Percentiles rank a stretch among this genome's conserved stretches.
These are phyloP conservation scores for Aspergillus fijiensis DNA, from an alignment of 2,329 filamentous ascomycete species.

Conservation along the genomic window DNA sequence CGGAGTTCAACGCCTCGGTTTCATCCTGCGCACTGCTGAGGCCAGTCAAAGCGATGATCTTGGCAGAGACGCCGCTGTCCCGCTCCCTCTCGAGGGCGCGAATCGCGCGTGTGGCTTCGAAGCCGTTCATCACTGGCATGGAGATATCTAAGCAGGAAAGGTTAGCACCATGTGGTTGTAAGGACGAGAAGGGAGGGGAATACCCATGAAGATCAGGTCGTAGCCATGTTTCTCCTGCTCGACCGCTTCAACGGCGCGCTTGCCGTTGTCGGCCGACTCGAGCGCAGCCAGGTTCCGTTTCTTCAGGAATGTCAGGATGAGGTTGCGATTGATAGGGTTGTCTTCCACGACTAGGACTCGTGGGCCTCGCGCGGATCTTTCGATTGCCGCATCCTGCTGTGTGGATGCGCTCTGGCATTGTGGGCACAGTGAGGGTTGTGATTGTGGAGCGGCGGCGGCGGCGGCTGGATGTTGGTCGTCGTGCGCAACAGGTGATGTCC, in stretches of 20 bases:
- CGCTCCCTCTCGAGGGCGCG: conserved; percentile 41
- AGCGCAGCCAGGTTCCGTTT: conserved; percentile 37
- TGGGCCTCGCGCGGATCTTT: conserved; percentile 17
- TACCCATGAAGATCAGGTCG: conserved; percentile 49
- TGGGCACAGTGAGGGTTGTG: not conserved
- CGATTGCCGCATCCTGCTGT: not conserved
- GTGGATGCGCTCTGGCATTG: not conserved
- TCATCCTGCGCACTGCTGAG: conserved; percentile 46
- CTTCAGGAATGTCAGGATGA: conserved; percentile 46
- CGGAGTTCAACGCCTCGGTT: conserved; percentile 43
- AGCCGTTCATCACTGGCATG: conserved; percentile 52
- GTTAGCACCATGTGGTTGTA: not conserved
- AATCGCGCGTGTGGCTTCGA: conserved; percentile 49
- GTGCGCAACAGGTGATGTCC: not conserved
- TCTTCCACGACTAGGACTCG: conserved; percentile 48
- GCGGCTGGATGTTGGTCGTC: not conserved
- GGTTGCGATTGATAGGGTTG: conserved; percentile 47
- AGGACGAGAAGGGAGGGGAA: not conserved
- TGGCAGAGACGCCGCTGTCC: conserved; percentile 29
- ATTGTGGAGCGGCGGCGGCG: not conserved
- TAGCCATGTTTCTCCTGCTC: conserved; percentile 35
- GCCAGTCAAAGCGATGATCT: conserved; percentile 49
- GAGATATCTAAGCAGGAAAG: conserved; percentile 37
- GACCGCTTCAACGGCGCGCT: conserved; percentile 43
- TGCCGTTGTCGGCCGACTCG: conserved; percentile 44